Base-by-base conservation (phyloP, 2,329 filamentous ascomycete species). In the Aspergillus clavatus region DNA sequence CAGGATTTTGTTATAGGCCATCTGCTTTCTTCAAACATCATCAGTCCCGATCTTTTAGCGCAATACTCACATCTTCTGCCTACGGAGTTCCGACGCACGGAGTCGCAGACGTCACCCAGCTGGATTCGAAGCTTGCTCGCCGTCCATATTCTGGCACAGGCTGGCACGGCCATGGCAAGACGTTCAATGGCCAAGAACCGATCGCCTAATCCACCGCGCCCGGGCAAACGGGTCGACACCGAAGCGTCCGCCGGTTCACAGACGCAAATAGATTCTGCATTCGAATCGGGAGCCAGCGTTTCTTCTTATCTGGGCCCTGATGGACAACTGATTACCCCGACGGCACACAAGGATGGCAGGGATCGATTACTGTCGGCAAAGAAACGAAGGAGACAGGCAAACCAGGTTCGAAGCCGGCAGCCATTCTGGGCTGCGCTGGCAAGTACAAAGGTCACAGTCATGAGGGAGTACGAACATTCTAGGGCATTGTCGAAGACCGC, bases 391-490 rank as follows among this genome's bases (percentile, higher is more conserved):
- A 91, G 93, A 72, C 89, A 95, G 70, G 91, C 87, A 62, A 89
- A 89, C 47, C 87, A 93, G 68, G 89, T 95, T 55, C 80, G 90
- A 67, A 87, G 89, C 65, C 84, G 89, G 62, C 90, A 96, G 71
- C 90, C 90, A 39, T 80, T 96, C 54, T 96, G 90, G 90, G 89
- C 90, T 53, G 90, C 90, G 38, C 80, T 96, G 57, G 90, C 90
- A 41, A 95, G 89, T 71, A 95, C 90, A 62, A 96, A 96, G 76
- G 90, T 96, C 65, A 91, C 93, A 58, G 89, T 95, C 71, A 84
- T 94, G 62, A 93, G 95, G 72, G 90, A 89, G 69, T 87, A 88
- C 58, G 86, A 89, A 70, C 80, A 94, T 64, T 91, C 87, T 69
- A 73, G 79, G 54, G 68, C 65, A 42, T 54, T 66, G 38, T 68